These are phyloP conservation scores for Avena insularis DNA, from an alignment of 176 grass and related monocot species.

Conservation along the genomic window DNA sequence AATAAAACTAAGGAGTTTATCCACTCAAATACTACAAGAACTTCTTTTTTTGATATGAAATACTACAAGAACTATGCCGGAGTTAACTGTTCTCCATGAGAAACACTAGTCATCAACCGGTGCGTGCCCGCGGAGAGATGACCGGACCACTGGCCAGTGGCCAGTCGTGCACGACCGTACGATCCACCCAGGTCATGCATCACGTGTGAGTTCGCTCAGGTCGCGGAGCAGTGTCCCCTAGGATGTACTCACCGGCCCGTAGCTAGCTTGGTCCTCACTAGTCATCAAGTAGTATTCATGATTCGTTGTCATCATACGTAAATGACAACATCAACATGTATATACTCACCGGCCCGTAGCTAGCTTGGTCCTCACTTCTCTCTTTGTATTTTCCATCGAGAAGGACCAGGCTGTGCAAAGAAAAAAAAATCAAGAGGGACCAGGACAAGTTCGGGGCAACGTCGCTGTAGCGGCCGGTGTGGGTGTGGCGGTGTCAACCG, in stretches of 20 bases:
- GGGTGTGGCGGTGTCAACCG: not conserved
- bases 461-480: not conserved
- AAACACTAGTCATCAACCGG: not conserved
- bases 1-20: no score
- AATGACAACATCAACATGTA: not conserved
- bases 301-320: not conserved
- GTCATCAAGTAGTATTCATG: not conserved
- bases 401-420: not conserved
- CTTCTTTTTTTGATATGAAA: no score
- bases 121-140: not conserved
- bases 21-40: no score
- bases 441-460: not conserved
- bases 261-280: no score
- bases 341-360: not conserved
- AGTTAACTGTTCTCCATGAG: no score
- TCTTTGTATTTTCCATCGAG: not conserved
- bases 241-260: no score
- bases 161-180: not conserved
- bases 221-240: not conserved
- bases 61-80: no score
- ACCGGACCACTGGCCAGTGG: not conserved
- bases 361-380: not conserved
- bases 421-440: not conserved
- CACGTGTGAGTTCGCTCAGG: not conserved
- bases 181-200: not conserved